These are phyloP conservation scores for Acanthochlamys bracteata DNA, from an alignment of 106 monocot species.

Conservation along the genomic window DNA sequence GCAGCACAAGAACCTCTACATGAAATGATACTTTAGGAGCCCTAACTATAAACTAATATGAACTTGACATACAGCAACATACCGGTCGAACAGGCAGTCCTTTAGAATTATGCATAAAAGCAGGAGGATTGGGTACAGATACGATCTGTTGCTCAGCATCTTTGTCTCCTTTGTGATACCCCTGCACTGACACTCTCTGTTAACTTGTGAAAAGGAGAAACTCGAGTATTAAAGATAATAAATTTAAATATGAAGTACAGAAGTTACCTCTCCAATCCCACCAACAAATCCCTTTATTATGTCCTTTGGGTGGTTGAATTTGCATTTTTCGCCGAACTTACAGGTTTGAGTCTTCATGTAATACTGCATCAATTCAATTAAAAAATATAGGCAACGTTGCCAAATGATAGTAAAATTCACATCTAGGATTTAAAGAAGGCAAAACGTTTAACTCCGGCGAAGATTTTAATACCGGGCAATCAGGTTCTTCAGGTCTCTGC, in stretches of 20 bases:
- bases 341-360: slow-evolving; percentile 76
- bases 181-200: too few relatives aligned
- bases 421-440: slow-evolving; percentile 1
- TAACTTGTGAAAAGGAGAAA: too few relatives aligned
- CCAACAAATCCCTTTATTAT: slow-evolving; percentile 11
- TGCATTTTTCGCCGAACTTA: slow-evolving; percentile 68
- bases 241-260: background rate
- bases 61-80: too few relatives aligned
- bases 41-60: too few relatives aligned
- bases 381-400: background rate
- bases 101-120: slow-evolving; percentile 75
- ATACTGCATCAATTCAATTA: slow-evolving; percentile 24
- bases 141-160: slow-evolving; percentile 15
- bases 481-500: slow-evolving; percentile 85
- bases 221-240: background rate
- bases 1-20: too few relatives aligned
- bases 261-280: background rate
- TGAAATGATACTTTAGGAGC: too few relatives aligned
- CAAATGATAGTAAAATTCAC: background rate
- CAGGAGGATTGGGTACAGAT: slow-evolving; percentile 31
- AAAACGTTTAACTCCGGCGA: too few relatives aligned
- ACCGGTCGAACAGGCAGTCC: slow-evolving; percentile 89
- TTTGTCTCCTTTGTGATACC: slow-evolving; percentile 4
- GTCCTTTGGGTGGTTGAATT: slow-evolving; percentile 78
- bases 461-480: slow-evolving; percentile 78